Conservation (phyloP, 805 yeast genomes). For the Candida sphagnicola region DNA sequence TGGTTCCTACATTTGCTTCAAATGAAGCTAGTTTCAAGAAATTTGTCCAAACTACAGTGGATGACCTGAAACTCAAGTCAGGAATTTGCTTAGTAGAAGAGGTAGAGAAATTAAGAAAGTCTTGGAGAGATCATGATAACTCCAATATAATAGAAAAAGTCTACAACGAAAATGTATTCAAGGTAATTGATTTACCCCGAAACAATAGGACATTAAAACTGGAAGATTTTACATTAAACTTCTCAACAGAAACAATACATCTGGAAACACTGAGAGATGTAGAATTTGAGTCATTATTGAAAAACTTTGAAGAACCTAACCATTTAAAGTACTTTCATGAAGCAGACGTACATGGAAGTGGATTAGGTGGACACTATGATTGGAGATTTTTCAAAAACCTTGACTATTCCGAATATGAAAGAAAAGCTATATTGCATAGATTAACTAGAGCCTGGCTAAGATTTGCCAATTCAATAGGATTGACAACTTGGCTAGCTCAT, state of each 20-base stretch:
- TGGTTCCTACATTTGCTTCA: constrained; percentile 16
- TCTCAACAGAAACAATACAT: too few relatives aligned
- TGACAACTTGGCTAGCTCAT: constrained; percentile 59
- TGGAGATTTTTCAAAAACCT: constrained; percentile 32
- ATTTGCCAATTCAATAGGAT: constrained; percentile 39
- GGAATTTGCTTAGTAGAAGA: neutral
- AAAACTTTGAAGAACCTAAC: neutral
- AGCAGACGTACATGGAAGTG: constrained; percentile 22
- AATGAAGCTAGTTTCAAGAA: constrained; percentile 1
- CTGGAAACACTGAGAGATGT: too few relatives aligned
- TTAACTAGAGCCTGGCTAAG: constrained; percentile 49
- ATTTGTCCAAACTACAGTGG: neutral
- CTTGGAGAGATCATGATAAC: too few relatives aligned
- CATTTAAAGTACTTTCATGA: constrained; percentile 37
- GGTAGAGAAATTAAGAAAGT: neutral
- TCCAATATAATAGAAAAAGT: too few relatives aligned
- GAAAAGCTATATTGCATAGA: constrained; percentile 40
- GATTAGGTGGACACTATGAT: constrained; percentile 27
- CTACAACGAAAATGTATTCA: too few relatives aligned
- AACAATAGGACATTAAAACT: too few relatives aligned
- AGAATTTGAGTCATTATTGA: too few relatives aligned
- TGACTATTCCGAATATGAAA: constrained; percentile 26
- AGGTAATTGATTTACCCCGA: too few relatives aligned
- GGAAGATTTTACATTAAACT: too few relatives aligned
- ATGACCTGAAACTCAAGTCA: neutral